Evolutionary conservation across 495 filamentous ascomycete species (phyloP).

Genomic region (Trichoderma erinaceum): DNA sequence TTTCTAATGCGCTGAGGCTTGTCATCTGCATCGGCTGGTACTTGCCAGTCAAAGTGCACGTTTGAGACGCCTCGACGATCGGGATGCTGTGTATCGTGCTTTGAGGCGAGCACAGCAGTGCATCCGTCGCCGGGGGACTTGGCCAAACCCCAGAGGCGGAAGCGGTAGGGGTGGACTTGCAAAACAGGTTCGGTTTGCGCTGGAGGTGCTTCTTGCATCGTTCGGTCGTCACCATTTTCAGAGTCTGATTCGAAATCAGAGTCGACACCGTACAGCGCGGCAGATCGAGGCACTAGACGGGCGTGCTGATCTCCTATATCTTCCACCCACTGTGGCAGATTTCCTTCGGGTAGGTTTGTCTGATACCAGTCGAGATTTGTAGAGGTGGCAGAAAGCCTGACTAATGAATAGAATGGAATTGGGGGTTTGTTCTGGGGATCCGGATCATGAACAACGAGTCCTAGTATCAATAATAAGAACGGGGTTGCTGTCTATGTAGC

Average conservation of each 20-base stretch:
- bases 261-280: not conserved
- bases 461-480: slow-evolving; percentile 22
- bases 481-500: not conserved
- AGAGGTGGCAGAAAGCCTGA: slow-evolving; percentile 40
- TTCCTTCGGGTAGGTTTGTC: slow-evolving; percentile 29
- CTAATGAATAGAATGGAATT: slow-evolving; percentile 35
- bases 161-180: slow-evolving; percentile 37
- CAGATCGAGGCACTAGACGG: not conserved
- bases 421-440: slow-evolving; percentile 24
- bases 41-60: slow-evolving; percentile 34
- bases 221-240: slow-evolving; percentile 18
- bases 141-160: slow-evolving; percentile 40
- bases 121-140: slow-evolving; percentile 39
- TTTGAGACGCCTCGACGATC: slow-evolving; percentile 37
- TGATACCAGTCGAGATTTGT: slow-evolving; percentile 41
- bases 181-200: slow-evolving; percentile 18
- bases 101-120: slow-evolving; percentile 33
- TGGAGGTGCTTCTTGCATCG: slow-evolving; percentile 17
- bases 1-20: not conserved
- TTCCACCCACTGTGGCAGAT: slow-evolving; percentile 34
- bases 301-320: slow-evolving; percentile 18
- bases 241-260: slow-evolving; percentile 14
- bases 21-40: slow-evolving; percentile 15
- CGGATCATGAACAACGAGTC: slow-evolving; percentile 39
- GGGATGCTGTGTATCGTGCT: slow-evolving; percentile 33